A percentile compares a stretch with the other conserved stretches of the same genome.
Evolutionary conservation across 306 rosid species (phyloP).

Genomic region (Rubus parviflorus): DNA sequence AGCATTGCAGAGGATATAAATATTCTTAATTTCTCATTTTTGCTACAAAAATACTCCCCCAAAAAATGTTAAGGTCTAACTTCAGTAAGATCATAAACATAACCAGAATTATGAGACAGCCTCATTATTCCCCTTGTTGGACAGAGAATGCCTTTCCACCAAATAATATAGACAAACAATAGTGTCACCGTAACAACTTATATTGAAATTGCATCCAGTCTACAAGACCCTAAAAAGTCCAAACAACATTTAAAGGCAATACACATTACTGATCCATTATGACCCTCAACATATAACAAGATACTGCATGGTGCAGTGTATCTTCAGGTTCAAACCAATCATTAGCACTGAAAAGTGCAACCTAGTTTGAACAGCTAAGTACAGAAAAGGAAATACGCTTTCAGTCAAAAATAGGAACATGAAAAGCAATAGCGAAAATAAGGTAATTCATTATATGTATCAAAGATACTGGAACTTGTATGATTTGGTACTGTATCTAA

Average conservation of each 20-base stretch:
- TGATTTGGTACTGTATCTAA: conserved; percentile 16
- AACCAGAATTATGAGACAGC: background rate
- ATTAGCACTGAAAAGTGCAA: background rate
- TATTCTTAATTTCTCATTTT: background rate
- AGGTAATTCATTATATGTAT: conserved; percentile 13
- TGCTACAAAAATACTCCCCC: background rate
- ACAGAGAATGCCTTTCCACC: background rate
- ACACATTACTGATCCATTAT: background rate
- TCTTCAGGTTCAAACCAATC: background rate
- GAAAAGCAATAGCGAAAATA: background rate
- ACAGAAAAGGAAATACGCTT: conserved; percentile 23
- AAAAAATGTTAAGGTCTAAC: background rate
- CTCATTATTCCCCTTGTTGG: background rate
- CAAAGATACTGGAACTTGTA: background rate
- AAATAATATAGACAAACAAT: background rate
- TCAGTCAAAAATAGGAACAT: conserved; percentile 3
- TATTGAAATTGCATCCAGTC: background rate
- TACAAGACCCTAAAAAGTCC: background rate
- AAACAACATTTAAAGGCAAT: background rate
- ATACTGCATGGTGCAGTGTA: background rate
- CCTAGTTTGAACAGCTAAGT: conserved; percentile 12
- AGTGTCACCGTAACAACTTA: background rate
- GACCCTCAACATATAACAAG: background rate
- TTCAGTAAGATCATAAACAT: background rate
- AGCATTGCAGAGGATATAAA: background rate